Evolutionary conservation across 305 asterid genomes (phyloP).

Genomic region (Fraxinus albicans): DNA sequence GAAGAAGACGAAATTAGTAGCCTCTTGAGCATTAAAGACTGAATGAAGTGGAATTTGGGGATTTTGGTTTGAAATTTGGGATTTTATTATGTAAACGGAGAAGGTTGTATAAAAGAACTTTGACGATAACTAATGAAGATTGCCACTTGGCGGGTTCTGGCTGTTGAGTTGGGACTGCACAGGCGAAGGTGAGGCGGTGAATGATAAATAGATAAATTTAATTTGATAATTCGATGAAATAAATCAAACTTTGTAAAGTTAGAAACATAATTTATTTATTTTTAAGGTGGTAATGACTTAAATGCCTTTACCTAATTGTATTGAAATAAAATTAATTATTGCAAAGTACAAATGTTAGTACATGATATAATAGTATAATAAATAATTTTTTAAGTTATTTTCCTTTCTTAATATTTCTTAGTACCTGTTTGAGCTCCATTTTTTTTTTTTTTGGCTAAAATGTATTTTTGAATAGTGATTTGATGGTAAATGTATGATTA

Average conservation of each 20-base stretch:
- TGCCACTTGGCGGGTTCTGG: constrained; percentile 29
- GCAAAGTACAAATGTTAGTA: background rate
- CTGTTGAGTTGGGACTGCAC: background rate
- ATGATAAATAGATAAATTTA: too few relatives aligned
- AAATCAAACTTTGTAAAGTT: too few relatives aligned
- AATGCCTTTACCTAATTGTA: background rate
- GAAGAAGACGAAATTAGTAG: constrained; percentile 35
- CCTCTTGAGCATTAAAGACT: constrained; percentile 41
- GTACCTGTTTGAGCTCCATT: too few relatives aligned
- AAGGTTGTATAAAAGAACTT: constrained; percentile 10
- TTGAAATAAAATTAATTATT: too few relatives aligned
- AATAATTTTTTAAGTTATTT: too few relatives aligned
- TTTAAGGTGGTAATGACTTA: background rate
- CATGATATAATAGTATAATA: background rate
- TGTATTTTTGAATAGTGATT: too few relatives aligned
- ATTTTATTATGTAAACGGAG: constrained; percentile 3
- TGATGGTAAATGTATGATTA: too few relatives aligned
- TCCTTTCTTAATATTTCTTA: background rate
- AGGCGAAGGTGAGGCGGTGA: background rate
- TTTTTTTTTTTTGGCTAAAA: too few relatives aligned
- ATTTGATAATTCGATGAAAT: background rate
- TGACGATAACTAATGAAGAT: constrained; percentile 18
- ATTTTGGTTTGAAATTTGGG: background rate
- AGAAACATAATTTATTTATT: too few relatives aligned
- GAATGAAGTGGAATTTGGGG: background rate